These are phyloP conservation scores for Rhizopus delemar DNA, from an alignment of 371 early-diverging fungal species.

Conservation along the genomic window DNA sequence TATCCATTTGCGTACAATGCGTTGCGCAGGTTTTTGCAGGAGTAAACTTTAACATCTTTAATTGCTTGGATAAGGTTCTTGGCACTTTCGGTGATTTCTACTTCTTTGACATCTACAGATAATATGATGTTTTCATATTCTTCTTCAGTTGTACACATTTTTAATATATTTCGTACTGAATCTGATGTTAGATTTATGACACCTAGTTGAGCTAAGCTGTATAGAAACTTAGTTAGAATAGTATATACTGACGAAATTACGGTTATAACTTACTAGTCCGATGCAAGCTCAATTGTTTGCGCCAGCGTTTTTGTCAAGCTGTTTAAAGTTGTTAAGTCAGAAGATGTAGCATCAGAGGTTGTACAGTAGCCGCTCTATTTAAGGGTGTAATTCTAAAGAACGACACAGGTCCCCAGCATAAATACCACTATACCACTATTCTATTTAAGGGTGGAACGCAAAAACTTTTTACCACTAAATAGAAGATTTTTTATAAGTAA, in stretches of 20 bases:
- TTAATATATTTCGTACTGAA: constrained; percentile 8
- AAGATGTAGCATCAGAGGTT: constrained; percentile 7
- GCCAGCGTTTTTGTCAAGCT: constrained; percentile 5
- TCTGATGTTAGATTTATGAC: constrained; percentile 11
- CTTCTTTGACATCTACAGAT: constrained; percentile 5
- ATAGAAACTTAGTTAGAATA: constrained; percentile 10
- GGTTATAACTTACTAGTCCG: constrained; percentile 13
- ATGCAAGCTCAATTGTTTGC: constrained; percentile 11
- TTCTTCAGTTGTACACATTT: constrained; percentile 8
- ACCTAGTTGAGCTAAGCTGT: constrained; percentile 11
- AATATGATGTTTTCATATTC: constrained; percentile 5
- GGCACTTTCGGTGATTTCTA: constrained; percentile 1
- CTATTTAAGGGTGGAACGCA: too few relatives aligned
- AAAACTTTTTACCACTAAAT: too few relatives aligned
- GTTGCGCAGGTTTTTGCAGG: constrained; percentile 9
- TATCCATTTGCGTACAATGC: constrained; percentile 11
- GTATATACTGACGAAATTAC: constrained; percentile 6
- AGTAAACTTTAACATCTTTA: constrained; percentile 9
- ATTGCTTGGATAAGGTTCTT: neutral
- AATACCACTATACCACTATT: too few relatives aligned
- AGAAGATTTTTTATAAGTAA: too few relatives aligned
- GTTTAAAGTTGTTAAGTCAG: constrained; percentile 1
- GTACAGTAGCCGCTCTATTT: too few relatives aligned
- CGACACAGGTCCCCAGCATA: too few relatives aligned
- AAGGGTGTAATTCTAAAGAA: too few relatives aligned